Percentiles rank a stretch among this genome's conserved stretches.
These are phyloP conservation scores for Stenogyne calaminthoides DNA, from an alignment of 305 asterid species.

Conservation along the genomic window DNA sequence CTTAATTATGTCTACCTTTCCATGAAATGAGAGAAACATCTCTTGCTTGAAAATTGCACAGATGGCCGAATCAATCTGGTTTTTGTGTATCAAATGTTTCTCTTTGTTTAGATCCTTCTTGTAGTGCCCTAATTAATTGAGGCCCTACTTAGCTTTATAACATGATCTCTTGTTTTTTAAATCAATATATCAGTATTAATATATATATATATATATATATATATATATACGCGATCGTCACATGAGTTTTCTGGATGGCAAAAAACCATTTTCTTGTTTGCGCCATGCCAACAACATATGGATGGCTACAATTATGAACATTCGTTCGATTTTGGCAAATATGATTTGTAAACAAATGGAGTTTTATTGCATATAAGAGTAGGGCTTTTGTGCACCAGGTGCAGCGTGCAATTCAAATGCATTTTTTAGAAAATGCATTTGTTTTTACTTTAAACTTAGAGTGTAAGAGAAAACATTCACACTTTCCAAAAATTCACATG, in stretches of 20 bases:
- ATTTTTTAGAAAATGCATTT: too few relatives aligned
- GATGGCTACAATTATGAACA: too few relatives aligned
- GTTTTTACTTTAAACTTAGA: too few relatives aligned
- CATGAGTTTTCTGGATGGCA: conserved; percentile 18
- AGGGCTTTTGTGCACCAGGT: too few relatives aligned
- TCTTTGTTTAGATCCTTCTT: conserved; percentile 17
- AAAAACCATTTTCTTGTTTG: not conserved
- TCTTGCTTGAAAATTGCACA: conserved; percentile 28
- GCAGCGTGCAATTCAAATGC: too few relatives aligned
- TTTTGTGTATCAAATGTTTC: not conserved
- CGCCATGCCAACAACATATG: conserved; percentile 2
- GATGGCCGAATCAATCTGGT: not conserved
- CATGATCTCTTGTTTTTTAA: conserved; percentile 23
- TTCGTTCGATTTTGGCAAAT: too few relatives aligned
- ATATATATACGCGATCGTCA: too few relatives aligned
- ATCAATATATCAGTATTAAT: not conserved
- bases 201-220: too few relatives aligned
- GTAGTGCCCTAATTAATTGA: not conserved
- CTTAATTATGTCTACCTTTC: not conserved
- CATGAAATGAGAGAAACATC: conserved; percentile 15
- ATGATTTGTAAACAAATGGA: too few relatives aligned
- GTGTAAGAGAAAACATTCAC: too few relatives aligned
- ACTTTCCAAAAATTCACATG: too few relatives aligned
- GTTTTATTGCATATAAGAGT: too few relatives aligned
- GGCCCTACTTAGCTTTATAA: conserved; percentile 25